Evolutionary conservation across 768 basidiomycete species (phyloP), one percentile per base, ranked within the genome.

Genomic region (Hemileccinum impolitum): DNA sequence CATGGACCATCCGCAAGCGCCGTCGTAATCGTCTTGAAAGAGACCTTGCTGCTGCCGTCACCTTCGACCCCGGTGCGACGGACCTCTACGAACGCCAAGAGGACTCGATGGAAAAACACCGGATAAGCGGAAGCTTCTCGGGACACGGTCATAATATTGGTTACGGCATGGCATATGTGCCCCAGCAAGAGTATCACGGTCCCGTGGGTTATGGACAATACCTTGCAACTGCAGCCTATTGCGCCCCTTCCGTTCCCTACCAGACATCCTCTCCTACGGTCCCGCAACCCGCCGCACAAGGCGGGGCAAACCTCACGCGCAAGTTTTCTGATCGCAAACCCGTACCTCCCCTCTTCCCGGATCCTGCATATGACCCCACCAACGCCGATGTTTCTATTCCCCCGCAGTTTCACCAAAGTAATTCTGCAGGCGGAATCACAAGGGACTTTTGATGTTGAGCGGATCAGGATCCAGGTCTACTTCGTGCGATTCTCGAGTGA

Each of bases 1-100:
- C 79, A 0, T 75, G 75, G 58, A 63, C 68, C 12, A 41, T 85
- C 39, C 78, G 85, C 41, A 73, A 75, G 46, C 74, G 73, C 40
- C 70, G 71, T 17, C 72, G 72, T 50, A 67, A 70, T 39, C 69
- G 65, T 35, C 48, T 68, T 70, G 53, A 62, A 67, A 39, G 62
- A 37, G 67, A 64, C 30, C 32, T 56, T 6, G 62, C 74, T 4
- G 75, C 76, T 14, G 78, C 81, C 0, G 63, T 82, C 17, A 75
- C 74, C 6, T 83, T 83, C 52, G 79, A 82, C 66, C 80, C 57
- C 44, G 62, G 48, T 52, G 62, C 35, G 56, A 56, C 45, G 43
- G 64, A 53, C 17, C 55, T 26, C 48, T 68, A 65, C 43, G 67
- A 63, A 45, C 60, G 53, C 39, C 54, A 59, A 13, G 61, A 50